These are phyloP conservation scores for Pulveroboletus sp. DNA, from an alignment of 768 basidiomycete species.

Conservation along the genomic window DNA sequence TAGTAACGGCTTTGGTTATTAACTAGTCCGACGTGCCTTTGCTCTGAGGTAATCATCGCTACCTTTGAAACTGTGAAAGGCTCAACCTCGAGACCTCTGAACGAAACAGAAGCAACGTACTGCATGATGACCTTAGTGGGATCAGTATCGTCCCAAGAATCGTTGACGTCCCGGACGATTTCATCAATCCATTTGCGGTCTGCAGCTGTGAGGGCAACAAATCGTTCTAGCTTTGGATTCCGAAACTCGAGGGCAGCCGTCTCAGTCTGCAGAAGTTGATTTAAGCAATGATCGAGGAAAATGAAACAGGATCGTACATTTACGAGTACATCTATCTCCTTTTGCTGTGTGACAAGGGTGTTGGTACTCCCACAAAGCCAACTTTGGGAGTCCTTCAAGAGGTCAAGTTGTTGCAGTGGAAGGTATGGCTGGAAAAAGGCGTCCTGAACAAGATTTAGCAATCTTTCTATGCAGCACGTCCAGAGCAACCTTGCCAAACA, in stretches of 20 bases:
- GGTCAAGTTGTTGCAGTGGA: slow-evolving; percentile 91
- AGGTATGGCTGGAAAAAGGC: slow-evolving; percentile 98
- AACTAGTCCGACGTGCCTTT: slow-evolving; percentile 50
- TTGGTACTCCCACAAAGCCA: slow-evolving; percentile 98
- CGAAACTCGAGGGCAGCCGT: slow-evolving; percentile 83
- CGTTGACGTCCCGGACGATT: slow-evolving; percentile 80
- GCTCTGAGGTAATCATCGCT: slow-evolving; percentile 92
- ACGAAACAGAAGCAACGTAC: slow-evolving; percentile 39
- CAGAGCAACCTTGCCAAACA: slow-evolving; percentile 77
- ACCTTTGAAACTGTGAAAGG: slow-evolving; percentile 73
- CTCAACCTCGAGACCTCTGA: not conserved
- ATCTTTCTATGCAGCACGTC: not conserved
- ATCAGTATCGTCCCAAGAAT: slow-evolving; percentile 68
- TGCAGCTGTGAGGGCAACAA: slow-evolving; percentile 79
- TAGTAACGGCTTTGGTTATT: no score
- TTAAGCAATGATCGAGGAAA: not conserved
- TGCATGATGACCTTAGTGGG: slow-evolving; percentile 58
- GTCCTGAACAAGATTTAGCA: slow-evolving; percentile 45
- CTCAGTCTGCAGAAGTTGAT: slow-evolving; percentile 60
- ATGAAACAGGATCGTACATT: slow-evolving; percentile 47
- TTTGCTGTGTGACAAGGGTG: slow-evolving; percentile 89
- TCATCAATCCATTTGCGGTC: slow-evolving; percentile 99
- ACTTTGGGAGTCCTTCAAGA: slow-evolving; percentile 70
- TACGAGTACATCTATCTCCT: slow-evolving; percentile 85
- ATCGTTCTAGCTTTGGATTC: slow-evolving; percentile 73